A percentile compares a stretch with the other conserved stretches of the same genome.
These are phyloP conservation scores for Porodaedalea pini DNA, from an alignment of 1,284 basidiomycete genomes.

Conservation along the genomic window DNA sequence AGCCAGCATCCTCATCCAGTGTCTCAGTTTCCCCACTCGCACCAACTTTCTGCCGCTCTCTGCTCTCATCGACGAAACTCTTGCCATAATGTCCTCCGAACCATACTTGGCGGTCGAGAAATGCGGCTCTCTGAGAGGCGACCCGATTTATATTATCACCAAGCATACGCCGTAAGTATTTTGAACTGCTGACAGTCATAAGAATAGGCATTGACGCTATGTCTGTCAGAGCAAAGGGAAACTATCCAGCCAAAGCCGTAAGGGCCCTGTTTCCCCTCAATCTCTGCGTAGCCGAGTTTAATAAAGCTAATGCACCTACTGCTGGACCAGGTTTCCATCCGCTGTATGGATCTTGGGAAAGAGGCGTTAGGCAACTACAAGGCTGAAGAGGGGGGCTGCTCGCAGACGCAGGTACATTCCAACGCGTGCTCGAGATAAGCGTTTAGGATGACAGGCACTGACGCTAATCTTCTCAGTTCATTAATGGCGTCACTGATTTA, in stretches of 20 bases:
- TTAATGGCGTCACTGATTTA: constrained; percentile 39
- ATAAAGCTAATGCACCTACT: not conserved
- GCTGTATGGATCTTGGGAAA: constrained; percentile 40
- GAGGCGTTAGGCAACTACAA: constrained; percentile 41
- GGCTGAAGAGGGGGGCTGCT: constrained; percentile 39
- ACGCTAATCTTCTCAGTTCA: constrained; percentile 32
- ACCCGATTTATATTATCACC: constrained; percentile 42
- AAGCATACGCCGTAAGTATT: constrained; percentile 40
- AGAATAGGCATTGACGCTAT: not conserved
- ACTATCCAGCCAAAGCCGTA: constrained; percentile 16
- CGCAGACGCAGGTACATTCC: constrained; percentile 37
- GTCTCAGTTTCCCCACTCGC: not conserved
- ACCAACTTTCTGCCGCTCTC: not conserved
- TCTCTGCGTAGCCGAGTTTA: not conserved
- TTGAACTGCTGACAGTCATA: not conserved
- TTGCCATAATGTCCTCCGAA: constrained; percentile 25
- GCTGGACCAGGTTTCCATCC: constrained; percentile 36
- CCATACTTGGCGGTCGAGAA: constrained; percentile 40
- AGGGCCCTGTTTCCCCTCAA: not conserved
- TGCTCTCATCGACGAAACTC: not conserved
- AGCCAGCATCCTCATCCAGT: not conserved
- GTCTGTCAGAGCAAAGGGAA: constrained; percentile 12
- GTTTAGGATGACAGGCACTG: constrained; percentile 12
- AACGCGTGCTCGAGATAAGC: constrained; percentile 10
- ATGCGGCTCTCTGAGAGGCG: constrained; percentile 38